These are phyloP conservation scores for Chimonanthus praecox DNA, from an alignment of 164 flowering plant species.

Conservation along the genomic window DNA sequence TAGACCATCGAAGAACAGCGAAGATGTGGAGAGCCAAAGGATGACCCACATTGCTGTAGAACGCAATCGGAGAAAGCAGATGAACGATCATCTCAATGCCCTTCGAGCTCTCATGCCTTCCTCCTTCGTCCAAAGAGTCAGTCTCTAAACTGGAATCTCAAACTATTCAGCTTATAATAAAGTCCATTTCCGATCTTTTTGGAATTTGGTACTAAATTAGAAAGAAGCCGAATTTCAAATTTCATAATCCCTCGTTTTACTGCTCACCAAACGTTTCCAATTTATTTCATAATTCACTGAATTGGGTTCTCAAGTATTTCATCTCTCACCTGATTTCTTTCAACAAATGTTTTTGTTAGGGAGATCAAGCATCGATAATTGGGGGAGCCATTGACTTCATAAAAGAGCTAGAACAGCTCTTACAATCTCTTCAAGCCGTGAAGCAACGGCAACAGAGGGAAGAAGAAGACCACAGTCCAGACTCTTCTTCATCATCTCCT, in stretches of 20 bases:
- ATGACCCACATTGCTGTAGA: constrained; percentile 79
- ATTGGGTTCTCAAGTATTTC: not conserved
- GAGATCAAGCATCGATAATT: constrained; percentile 69
- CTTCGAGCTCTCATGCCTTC: constrained; percentile 61
- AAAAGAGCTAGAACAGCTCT: constrained; percentile 56
- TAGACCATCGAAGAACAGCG: constrained; percentile 42
- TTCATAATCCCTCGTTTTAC: not conserved
- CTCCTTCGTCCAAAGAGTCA: constrained; percentile 53
- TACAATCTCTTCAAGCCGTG: constrained; percentile 48
- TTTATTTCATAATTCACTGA: not conserved
- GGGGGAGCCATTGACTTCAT: constrained; percentile 79
- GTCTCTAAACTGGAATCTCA: not conserved
- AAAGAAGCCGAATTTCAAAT: not conserved
- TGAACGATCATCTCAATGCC: constrained; percentile 64
- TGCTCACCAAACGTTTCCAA: not conserved
- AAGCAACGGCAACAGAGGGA: constrained; percentile 24
- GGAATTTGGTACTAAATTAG: too few species aligned
- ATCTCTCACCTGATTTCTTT: not conserved
- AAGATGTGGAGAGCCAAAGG: constrained; percentile 52
- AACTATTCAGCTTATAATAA: not conserved
- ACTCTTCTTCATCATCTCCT: constrained; percentile 4
- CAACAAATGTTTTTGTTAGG: constrained; percentile 23
- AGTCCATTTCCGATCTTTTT: not conserved
- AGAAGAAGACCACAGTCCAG: constrained; percentile 7
- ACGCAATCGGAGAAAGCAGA: constrained; percentile 60